Conservation (phyloP, 1,284 basidiomycete species). For the Caloboletus inedulis region DNA sequence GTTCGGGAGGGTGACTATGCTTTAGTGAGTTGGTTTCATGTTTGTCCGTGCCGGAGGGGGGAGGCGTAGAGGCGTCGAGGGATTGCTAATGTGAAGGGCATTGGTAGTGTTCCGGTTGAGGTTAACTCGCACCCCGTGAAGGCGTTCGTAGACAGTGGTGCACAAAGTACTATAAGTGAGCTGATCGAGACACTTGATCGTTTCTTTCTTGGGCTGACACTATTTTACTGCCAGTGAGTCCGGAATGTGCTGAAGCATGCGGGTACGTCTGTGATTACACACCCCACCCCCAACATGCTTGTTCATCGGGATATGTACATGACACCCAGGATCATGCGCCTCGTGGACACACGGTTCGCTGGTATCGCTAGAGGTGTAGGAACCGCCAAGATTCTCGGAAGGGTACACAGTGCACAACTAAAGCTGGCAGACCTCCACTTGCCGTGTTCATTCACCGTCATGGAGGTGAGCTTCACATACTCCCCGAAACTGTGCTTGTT, state of each 20-base stretch:
- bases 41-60: background rate
- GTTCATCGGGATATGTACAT: background rate
- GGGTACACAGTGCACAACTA: conserved; percentile 91
- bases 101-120: conserved; percentile 72
- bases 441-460: conserved; percentile 91
- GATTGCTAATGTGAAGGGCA: conserved; percentile 14
- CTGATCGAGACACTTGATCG: conserved; percentile 12
- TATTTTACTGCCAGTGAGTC: conserved; percentile 66
- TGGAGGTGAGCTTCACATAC: conserved; percentile 61
- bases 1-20: conserved; percentile 95
- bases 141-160: conserved; percentile 97
- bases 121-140: conserved; percentile 90
- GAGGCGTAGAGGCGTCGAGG: background rate
- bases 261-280: conserved; percentile 52
- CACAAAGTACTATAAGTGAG: conserved; percentile 94
- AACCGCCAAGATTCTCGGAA: conserved; percentile 90
- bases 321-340: conserved; percentile 76
- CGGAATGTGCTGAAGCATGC: conserved; percentile 90
- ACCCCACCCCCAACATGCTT: background rate
- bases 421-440: conserved; percentile 82
- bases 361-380: conserved; percentile 96
- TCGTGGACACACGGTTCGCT: conserved; percentile 84
- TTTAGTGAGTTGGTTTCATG: conserved; percentile 63
- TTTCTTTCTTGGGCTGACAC: conserved; percentile 10
- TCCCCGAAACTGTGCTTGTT: background rate